phyloP scores from a whole-genome alignment of 257 asterid species.

The Asclepias syriaca region DNA sequence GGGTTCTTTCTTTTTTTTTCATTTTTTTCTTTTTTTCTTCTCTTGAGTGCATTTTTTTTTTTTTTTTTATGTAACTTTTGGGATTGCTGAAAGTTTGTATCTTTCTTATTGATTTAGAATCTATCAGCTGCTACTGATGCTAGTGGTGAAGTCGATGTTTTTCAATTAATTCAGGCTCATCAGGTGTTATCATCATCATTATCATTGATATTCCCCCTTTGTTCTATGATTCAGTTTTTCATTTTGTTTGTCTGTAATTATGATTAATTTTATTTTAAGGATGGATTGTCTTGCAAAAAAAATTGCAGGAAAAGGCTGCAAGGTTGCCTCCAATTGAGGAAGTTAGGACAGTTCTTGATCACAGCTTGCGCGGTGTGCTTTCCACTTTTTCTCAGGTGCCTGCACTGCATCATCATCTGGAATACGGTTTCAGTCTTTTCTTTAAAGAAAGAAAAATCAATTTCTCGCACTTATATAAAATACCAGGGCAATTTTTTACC shows the following conservation, averaged over 20 bases:
- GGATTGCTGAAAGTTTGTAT: constrained; percentile 5
- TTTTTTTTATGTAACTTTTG: too few species aligned
- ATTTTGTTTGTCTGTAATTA: neutral
- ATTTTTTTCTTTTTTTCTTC: neutral
- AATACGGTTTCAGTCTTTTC: neutral
- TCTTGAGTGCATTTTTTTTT: neutral
- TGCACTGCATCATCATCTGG: neutral
- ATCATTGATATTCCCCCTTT: neutral
- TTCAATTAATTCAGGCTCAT: constrained; percentile 72
- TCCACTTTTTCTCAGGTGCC: constrained; percentile 81
- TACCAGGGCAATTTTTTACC: neutral
- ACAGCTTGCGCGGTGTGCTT: constrained; percentile 77
- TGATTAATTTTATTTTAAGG: neutral
- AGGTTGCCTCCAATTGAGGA: constrained; percentile 81
- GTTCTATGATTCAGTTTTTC: neutral
- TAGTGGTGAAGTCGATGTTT: constrained; percentile 32
- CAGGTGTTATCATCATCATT: constrained; percentile 44
- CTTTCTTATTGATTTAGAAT: constrained; percentile 28
- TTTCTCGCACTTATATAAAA: neutral
- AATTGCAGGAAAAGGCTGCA: constrained; percentile 67
- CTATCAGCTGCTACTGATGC: constrained; percentile 33
- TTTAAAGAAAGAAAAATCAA: neutral
- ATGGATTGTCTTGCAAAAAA: neutral
- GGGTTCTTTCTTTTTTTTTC: neutral
- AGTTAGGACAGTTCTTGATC: constrained; percentile 67